Evolutionary conservation across 169 alveolate genomes (phyloP).

Genomic region (Cryptosporidium sp.): DNA sequence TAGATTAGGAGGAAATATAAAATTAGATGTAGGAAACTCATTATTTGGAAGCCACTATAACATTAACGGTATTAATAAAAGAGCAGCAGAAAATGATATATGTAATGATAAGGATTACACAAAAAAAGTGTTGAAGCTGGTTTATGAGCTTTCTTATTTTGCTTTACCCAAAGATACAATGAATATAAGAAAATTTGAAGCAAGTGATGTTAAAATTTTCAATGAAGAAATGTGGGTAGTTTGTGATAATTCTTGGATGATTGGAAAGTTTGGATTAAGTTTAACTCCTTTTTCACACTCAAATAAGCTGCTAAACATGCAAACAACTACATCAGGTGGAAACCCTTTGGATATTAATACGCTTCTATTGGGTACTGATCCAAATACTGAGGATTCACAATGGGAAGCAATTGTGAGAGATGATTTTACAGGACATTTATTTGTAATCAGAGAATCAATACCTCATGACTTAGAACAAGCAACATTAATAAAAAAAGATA

Average conservation of each 20-base stretch:
- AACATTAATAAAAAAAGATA: neutral
- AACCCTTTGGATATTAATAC: constrained; percentile 37
- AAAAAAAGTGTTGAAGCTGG: constrained; percentile 47
- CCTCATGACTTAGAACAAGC: constrained; percentile 17
- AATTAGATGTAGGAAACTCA: constrained; percentile 5
- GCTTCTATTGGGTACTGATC: constrained; percentile 46
- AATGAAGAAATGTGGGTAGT: constrained; percentile 70
- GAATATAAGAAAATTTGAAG: constrained; percentile 57
- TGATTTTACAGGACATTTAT: constrained; percentile 35
- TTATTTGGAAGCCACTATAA: constrained; percentile 57
- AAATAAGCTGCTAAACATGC: constrained; percentile 33
- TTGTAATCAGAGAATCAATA: constrained; percentile 68
- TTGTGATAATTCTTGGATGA: constrained; percentile 70
- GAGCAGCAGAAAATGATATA: constrained; percentile 49
- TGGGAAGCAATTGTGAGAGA: constrained; percentile 65
- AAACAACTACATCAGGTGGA: constrained; percentile 64
- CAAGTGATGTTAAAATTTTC: constrained; percentile 71
- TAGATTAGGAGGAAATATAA: neutral
- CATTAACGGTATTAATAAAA: constrained; percentile 32
- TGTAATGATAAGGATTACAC: constrained; percentile 67
- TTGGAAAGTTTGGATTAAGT: constrained; percentile 68
- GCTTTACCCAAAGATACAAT: constrained; percentile 62
- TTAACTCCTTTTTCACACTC: constrained; percentile 56
- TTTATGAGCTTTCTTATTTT: constrained; percentile 63
- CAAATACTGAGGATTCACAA: constrained; percentile 60